Evolutionary conservation across 2,329 filamentous ascomycete genomes (phyloP).

Genomic region (Metarhizium rileyi): DNA sequence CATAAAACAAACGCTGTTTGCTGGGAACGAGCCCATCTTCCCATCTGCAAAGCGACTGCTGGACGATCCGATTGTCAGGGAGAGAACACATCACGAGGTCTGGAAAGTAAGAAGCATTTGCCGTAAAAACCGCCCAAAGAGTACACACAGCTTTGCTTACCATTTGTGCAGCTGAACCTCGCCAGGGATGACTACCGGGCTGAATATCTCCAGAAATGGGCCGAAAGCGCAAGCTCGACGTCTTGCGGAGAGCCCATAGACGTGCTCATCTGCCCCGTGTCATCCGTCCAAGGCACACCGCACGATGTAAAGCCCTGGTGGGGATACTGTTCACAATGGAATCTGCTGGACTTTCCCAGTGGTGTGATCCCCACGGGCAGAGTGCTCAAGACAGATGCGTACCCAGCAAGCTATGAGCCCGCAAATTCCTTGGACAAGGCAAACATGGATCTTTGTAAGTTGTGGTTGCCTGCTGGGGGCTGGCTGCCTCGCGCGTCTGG

Average conservation of each 20-base stretch:
- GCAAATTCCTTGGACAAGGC: constrained; percentile 10
- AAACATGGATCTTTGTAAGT: constrained; percentile 11
- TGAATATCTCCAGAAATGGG: constrained; percentile 28
- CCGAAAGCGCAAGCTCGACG: constrained; percentile 19
- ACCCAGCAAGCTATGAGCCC: constrained; percentile 7
- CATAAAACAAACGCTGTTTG: constrained; percentile 37
- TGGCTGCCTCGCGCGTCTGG: background rate
- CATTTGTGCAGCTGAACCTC: constrained; percentile 17
- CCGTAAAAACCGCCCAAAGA: no score
- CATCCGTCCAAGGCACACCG: constrained; percentile 39
- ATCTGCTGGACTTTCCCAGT: constrained; percentile 55
- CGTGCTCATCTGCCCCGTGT: constrained; percentile 51
- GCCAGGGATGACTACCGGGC: constrained; percentile 30
- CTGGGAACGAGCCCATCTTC: constrained; percentile 46
- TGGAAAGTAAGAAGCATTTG: constrained; percentile 24
- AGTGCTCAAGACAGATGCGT: constrained; percentile 9
- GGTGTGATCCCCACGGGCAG: constrained; percentile 10
- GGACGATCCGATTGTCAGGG: constrained; percentile 42
- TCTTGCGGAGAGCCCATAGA: constrained; percentile 34
- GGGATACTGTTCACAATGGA: constrained; percentile 60
- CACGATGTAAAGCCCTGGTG: constrained; percentile 40
- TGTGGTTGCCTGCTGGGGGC: background rate
- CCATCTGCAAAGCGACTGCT: constrained; percentile 37
- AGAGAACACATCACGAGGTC: constrained; percentile 31
- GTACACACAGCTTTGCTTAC: background rate